These are phyloP conservation scores for Crithidia fasciculata DNA, from an alignment of 208 protist species.

Conservation along the genomic window DNA sequence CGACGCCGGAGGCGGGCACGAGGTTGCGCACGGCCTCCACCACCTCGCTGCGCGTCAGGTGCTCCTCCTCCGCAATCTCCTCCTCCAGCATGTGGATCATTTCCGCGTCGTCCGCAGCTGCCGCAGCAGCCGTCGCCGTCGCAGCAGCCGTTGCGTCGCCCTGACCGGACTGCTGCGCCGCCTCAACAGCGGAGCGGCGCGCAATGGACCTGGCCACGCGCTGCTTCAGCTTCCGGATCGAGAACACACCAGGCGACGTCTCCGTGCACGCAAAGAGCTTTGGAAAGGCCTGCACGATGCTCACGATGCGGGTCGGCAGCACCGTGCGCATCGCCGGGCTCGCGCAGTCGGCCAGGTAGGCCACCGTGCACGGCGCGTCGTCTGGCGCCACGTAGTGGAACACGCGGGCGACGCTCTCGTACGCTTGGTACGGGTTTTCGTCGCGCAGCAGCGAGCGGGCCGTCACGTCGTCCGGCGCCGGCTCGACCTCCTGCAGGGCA, in stretches of 20 bases:
- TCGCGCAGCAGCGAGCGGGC: conserved; percentile 47
- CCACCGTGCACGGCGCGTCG: conserved; percentile 59
- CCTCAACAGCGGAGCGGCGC: too few relatives aligned
- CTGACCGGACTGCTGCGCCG: too few relatives aligned
- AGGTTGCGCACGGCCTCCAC: conserved; percentile 52
- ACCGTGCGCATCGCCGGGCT: conserved; percentile 83
- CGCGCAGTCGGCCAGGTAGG: conserved; percentile 68
- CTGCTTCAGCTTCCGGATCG: conserved; percentile 59
- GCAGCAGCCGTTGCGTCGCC: not conserved
- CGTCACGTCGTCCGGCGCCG: conserved; percentile 47
- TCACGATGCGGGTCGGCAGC: conserved; percentile 74
- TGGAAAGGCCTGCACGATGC: conserved; percentile 73
- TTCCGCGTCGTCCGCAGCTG: conserved; percentile 29
- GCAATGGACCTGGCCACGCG: not conserved
- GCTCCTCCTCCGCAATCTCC: conserved; percentile 41
- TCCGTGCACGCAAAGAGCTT: conserved; percentile 78
- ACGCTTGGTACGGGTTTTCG: conserved; percentile 81
- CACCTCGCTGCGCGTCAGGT: conserved; percentile 41
- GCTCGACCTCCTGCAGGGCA: conserved; percentile 49
- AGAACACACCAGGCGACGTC: conserved; percentile 75
- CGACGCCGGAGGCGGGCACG: conserved; percentile 68
- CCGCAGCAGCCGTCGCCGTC: not conserved
- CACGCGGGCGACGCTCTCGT: conserved; percentile 65
- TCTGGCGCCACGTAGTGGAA: conserved; percentile 81
- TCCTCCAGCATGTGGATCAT: conserved; percentile 56